phyloP scores from a whole-genome alignment of 352 stramenopile species.

The Phytophthora vignae region DNA sequence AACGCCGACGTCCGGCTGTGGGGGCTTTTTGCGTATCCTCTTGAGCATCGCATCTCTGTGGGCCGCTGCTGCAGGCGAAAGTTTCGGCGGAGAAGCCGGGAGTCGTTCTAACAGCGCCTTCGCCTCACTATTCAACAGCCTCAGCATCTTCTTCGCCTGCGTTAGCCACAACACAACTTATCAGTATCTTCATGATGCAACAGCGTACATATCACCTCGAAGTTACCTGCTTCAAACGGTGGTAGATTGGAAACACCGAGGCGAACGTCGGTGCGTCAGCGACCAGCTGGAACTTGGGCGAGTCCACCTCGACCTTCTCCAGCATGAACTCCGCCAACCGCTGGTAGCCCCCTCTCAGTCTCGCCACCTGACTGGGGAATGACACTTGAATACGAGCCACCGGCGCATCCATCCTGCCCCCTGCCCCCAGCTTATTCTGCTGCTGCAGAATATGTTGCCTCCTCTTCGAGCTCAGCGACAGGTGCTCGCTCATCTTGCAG shows the following conservation, averaged over 20 bases:
- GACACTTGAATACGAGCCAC: slow-evolving; percentile 41
- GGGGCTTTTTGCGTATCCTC: slow-evolving; percentile 41
- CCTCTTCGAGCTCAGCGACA: slow-evolving; percentile 38
- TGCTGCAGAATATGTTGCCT: slow-evolving; percentile 18
- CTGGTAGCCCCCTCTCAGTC: slow-evolving; percentile 46
- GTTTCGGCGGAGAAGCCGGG: slow-evolving; percentile 32
- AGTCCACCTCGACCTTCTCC: slow-evolving; percentile 36
- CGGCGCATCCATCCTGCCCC: slow-evolving; percentile 5
- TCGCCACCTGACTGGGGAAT: slow-evolving; percentile 42
- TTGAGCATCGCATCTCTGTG: slow-evolving; percentile 58
- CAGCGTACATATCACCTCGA: neutral
- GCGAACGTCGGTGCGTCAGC: slow-evolving; percentile 43
- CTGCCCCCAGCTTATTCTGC: slow-evolving; percentile 12
- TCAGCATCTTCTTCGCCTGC: slow-evolving; percentile 55
- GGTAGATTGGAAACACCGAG: slow-evolving; percentile 57
- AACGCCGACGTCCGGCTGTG: slow-evolving; percentile 6
- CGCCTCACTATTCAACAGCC: slow-evolving; percentile 46
- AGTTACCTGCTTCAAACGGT: slow-evolving; percentile 58
- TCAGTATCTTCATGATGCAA: neutral
- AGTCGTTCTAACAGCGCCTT: slow-evolving; percentile 37
- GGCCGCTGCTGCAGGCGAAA: slow-evolving; percentile 30
- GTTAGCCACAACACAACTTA: neutral
- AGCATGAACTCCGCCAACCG: slow-evolving; percentile 44
- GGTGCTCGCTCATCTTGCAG: slow-evolving; percentile 59
- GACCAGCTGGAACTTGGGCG: slow-evolving; percentile 38